Conservation (phyloP, 495 filamentous ascomycete species). For the Hyphodiscus hymeniophilus region DNA sequence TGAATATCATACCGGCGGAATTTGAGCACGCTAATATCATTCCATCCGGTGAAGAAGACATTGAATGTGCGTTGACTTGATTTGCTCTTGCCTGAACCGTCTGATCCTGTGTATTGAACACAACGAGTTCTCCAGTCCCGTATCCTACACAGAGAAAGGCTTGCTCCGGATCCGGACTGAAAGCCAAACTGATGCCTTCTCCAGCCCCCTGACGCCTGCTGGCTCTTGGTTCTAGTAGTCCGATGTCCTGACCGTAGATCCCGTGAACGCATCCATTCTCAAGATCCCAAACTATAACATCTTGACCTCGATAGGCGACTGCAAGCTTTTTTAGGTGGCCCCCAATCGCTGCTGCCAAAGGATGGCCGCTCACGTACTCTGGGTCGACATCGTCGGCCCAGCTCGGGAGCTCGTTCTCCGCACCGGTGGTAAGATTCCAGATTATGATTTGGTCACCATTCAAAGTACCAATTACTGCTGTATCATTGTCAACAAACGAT, state of each 20-base stretch:
- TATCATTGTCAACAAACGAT: slow-evolving; percentile 11
- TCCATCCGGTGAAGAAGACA: slow-evolving; percentile 23
- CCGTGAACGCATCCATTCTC: slow-evolving; percentile 22
- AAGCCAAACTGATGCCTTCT: slow-evolving; percentile 21
- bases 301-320: slow-evolving; percentile 17
- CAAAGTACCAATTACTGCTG: slow-evolving; percentile 17
- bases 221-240: slow-evolving; percentile 16
- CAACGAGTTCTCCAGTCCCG: slow-evolving; percentile 25
- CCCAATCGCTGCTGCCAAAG: slow-evolving; percentile 14
- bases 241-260: slow-evolving; percentile 23
- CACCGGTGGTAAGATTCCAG: slow-evolving; percentile 20
- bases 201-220: slow-evolving; percentile 2
- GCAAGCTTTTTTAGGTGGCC: slow-evolving; percentile 18
- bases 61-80: slow-evolving; percentile 12
- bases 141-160: slow-evolving; percentile 25
- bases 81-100: slow-evolving; percentile 2
- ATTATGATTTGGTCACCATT: slow-evolving; percentile 10
- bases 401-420: slow-evolving; percentile 1
- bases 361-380: slow-evolving; percentile 4
- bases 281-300: slow-evolving; percentile 24
- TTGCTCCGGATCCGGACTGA: slow-evolving; percentile 28
- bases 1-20: slow-evolving; percentile 23
- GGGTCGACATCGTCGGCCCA: slow-evolving; percentile 12
- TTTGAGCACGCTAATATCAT: slow-evolving; percentile 22
- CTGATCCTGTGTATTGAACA: slow-evolving; percentile 23